A percentile compares a stretch with the other conserved stretches of the same genome.
Conservation (phyloP, 106 monocot species). For the Dendrobium chrysotoxum region DNA sequence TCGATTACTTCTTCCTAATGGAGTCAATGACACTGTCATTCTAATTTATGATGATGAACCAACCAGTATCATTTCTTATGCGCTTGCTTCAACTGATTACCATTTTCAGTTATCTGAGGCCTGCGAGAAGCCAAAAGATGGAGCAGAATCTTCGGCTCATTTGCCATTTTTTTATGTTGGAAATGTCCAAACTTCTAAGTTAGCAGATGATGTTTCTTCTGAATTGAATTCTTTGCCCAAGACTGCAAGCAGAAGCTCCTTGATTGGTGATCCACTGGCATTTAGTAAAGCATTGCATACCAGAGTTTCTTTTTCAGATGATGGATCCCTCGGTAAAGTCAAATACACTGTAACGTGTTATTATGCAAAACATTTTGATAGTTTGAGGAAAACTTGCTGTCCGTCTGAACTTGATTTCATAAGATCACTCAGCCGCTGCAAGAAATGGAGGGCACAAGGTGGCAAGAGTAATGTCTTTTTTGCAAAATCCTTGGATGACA, state of each 20-base stretch:
- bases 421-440: slow-evolving; percentile 87
- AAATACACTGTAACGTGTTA: slow-evolving; percentile 76
- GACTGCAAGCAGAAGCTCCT: slow-evolving; percentile 19
- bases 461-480: slow-evolving; percentile 96
- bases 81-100: slow-evolving; percentile 62
- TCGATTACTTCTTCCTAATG: slow-evolving; percentile 59
- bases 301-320: slow-evolving; percentile 58
- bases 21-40: slow-evolving; percentile 52
- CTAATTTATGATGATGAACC: slow-evolving; percentile 87
- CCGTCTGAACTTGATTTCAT: slow-evolving; percentile 76
- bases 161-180: slow-evolving; percentile 29
- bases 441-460: slow-evolving; percentile 90
- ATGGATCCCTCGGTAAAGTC: slow-evolving; percentile 47
- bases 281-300: slow-evolving; percentile 39
- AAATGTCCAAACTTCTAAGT: slow-evolving; percentile 26
- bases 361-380: slow-evolving; percentile 67
- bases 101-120: slow-evolving; percentile 51
- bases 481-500: slow-evolving; percentile 90
- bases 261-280: slow-evolving; percentile 18
- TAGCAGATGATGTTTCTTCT: slow-evolving; percentile 30
- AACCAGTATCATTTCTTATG: slow-evolving; percentile 72
- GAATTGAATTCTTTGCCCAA: slow-evolving; percentile 31
- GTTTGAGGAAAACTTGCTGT: slow-evolving; percentile 63
- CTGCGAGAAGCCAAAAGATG: slow-evolving; percentile 27
- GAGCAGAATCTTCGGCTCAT: slow-evolving; percentile 26